A percentile compares a stretch with the other conserved stretches of the same genome.
Conservation (phyloP, 768 basidiomycete genomes). For the Chalciporus chontae region DNA sequence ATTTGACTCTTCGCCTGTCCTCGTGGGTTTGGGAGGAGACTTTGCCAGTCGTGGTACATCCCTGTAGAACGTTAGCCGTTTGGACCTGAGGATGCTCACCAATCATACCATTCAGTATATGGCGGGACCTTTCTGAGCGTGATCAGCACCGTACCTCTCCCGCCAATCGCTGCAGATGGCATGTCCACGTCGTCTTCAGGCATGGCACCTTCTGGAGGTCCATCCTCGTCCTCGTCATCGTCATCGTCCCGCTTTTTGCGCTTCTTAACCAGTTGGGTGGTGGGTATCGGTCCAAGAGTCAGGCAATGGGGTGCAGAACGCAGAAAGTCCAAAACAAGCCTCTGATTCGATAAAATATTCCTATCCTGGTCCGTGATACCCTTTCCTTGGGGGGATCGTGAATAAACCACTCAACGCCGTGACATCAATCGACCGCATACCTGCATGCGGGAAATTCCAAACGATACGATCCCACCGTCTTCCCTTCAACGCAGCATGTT, state of each 20-base stretch:
- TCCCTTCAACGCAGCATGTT: constrained; percentile 51
- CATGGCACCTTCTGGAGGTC: constrained; percentile 23
- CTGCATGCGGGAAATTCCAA: constrained; percentile 97
- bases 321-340: constrained; percentile 78
- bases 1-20: constrained; percentile 46
- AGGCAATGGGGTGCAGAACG: constrained; percentile 66
- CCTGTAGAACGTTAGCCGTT: constrained; percentile 40
- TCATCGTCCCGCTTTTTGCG: constrained; percentile 38
- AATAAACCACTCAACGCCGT: neutral
- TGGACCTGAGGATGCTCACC: constrained; percentile 2
- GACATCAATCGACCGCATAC: constrained; percentile 40
- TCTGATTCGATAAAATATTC: constrained; percentile 87
- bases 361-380: constrained; percentile 93
- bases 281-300: constrained; percentile 52
- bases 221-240: constrained; percentile 43
- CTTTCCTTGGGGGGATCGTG: constrained; percentile 48
- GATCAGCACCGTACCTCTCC: constrained; percentile 74
- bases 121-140: constrained; percentile 85
- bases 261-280: constrained; percentile 37
- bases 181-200: constrained; percentile 16
- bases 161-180: neutral
- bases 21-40: constrained; percentile 55
- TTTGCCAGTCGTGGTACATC: constrained; percentile 74
- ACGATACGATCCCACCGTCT: constrained; percentile 73
- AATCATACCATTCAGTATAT: constrained; percentile 77